A percentile compares a stretch with the other conserved stretches of the same genome.
phyloP scores from a whole-genome alignment of 129 eudicot genomes.

The Gnaphalium uliginosum region DNA sequence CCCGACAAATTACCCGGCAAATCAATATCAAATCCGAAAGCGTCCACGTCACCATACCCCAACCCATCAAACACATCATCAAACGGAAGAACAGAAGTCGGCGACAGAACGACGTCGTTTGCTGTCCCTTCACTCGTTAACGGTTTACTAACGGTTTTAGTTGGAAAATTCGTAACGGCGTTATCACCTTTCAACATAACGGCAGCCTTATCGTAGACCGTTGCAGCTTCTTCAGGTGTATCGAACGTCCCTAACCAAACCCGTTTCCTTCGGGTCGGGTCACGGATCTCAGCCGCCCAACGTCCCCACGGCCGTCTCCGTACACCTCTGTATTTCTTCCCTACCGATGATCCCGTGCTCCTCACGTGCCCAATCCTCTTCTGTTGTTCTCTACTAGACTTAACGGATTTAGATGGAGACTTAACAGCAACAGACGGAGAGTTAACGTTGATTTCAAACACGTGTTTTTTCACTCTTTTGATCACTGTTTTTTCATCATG shows the following conservation, averaged over 20 bases:
- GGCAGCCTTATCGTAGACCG: constrained; percentile 68
- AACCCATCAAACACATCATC: constrained; percentile 48
- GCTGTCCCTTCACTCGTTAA: neutral
- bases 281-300: constrained; percentile 85
- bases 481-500: neutral
- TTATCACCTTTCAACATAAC: constrained; percentile 47
- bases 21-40: constrained; percentile 42
- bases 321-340: constrained; percentile 57
- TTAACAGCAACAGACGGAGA: neutral
- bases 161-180: constrained; percentile 72
- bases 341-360: constrained; percentile 10
- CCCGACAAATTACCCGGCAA: constrained; percentile 31
- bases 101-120: constrained; percentile 44
- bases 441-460: constrained; percentile 39
- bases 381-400: neutral
- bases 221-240: constrained; percentile 75
- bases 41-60: constrained; percentile 42
- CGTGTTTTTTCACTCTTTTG: constrained; percentile 40
- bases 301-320: constrained; percentile 76
- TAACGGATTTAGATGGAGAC: neutral
- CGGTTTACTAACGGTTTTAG: constrained; percentile 24
- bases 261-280: constrained; percentile 52
- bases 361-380: constrained; percentile 12
- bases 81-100: constrained; percentile 58
- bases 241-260: constrained; percentile 74